Evolutionary conservation across 2,329 filamentous ascomycete genomes (phyloP).

Genomic region (Cercospora janseana): DNA sequence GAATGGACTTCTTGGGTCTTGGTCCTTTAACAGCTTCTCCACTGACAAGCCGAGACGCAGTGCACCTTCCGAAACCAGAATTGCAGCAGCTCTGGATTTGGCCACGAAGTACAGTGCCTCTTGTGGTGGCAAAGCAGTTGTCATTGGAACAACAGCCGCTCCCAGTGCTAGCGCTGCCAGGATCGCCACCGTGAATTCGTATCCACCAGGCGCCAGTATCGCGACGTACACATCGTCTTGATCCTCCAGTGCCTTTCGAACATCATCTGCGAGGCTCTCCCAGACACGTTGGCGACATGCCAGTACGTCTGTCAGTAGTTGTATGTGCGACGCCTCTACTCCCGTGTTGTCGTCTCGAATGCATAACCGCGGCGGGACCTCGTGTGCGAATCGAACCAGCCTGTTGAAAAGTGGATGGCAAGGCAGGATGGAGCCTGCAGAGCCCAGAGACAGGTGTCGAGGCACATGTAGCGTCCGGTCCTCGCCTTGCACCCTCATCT

Average conservation of each 20-base stretch:
- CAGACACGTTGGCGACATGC: constrained; percentile 43
- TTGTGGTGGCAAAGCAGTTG: constrained; percentile 43
- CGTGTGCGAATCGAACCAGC: constrained; percentile 43
- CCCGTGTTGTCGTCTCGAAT: constrained; percentile 43
- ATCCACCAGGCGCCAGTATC: constrained; percentile 48
- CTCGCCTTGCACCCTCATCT: constrained; percentile 22
- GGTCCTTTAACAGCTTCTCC: constrained; percentile 33
- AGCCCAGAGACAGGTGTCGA: constrained; percentile 12
- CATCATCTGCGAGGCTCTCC: constrained; percentile 33
- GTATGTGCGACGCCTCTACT: constrained; percentile 41
- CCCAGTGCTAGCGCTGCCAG: constrained; percentile 49
- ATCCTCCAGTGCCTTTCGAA: constrained; percentile 33
- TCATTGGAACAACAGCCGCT: constrained; percentile 49
- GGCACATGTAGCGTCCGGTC: constrained; percentile 31
- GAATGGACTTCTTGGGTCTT: constrained; percentile 34
- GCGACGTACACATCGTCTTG: constrained; percentile 46
- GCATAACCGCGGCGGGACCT: constrained; percentile 38
- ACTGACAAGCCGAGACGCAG: constrained; percentile 34
- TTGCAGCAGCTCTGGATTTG: constrained; percentile 41
- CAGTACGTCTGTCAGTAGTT: constrained; percentile 48
- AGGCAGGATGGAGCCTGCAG: constrained; percentile 33
- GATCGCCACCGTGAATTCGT: constrained; percentile 51
- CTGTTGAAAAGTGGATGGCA: constrained; percentile 42
- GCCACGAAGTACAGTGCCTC: constrained; percentile 48
- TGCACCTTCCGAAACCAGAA: constrained; percentile 41